Evolutionary conservation across 768 basidiomycete species (phyloP), one percentile per base, ranked within the genome.

Genomic region (Tulasnella sp.): DNA sequence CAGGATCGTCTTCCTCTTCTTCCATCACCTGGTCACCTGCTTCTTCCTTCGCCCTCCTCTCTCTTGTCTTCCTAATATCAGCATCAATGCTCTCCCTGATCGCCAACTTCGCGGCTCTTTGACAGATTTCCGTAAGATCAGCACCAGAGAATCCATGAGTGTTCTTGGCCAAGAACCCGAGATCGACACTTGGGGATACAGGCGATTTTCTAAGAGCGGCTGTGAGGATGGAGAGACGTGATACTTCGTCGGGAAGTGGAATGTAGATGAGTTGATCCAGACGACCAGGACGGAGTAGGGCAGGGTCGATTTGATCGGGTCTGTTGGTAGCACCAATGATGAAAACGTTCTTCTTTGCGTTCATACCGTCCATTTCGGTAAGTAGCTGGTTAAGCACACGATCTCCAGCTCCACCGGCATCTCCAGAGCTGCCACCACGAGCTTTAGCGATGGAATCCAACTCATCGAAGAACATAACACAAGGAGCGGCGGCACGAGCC

Each of bases 381-480:
- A 95, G 79, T 59, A 92, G 85, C 63, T 92, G 88, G 69, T 99
- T 96, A 53, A 99, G 75, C 13, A 98, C 95, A 71, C 95, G 89
- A 63, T 99, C 95, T 32, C 93, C 83, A 10, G 95, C 93, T 56
- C 95, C 95, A 57, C 95, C 95, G 48, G 69, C 95, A 67, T 98
- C 95, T 33, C 91, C 91, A 7, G 73, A 69, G 2, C 76, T 74
- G 19, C 78, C 77, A 56, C 95, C 95, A 69, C 95, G 88, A 47
- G 91, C 78, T 72, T 98, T 98, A 40, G 95, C 95, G 61, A 99
- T 98, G 13, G 93, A 95, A 66, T 99, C 95, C 65, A 99, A 74
- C 67, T 99, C 95, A 61, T 99, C 95, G 69, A 99, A 99, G 86
- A 99, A 99, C 90, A 99, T 95, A 60, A 99, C 95, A 64, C 95